Evolutionary conservation across 2,329 filamentous ascomycete genomes (phyloP).

Genomic region (Plectosphaerella cucumerina): DNA sequence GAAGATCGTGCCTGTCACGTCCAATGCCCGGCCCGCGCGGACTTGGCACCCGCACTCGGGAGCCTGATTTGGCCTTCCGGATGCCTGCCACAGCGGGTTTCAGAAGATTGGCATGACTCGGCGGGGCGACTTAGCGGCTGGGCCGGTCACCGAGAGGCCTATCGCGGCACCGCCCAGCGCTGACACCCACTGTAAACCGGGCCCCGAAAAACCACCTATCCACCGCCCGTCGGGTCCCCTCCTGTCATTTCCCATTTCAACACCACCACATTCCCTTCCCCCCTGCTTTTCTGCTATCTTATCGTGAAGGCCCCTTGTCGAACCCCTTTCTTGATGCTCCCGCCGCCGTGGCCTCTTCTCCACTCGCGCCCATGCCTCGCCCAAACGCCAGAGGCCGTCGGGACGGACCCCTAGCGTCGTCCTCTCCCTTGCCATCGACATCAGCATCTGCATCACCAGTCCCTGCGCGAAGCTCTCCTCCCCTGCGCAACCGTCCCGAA

Average conservation of each 20-base stretch:
- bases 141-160: too few species aligned
- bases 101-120: background rate
- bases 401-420: background rate
- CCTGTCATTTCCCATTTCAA: too few species aligned
- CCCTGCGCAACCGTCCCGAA: background rate
- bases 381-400: background rate
- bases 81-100: background rate
- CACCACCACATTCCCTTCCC: too few species aligned
- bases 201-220: too few species aligned
- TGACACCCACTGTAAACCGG: too few species aligned
- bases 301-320: background rate
- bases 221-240: too few species aligned
- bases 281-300: background rate
- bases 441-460: background rate
- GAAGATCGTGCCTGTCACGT: too few species aligned
- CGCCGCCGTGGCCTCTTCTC: background rate
- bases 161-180: too few species aligned
- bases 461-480: background rate
- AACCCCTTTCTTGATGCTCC: background rate
- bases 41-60: background rate
- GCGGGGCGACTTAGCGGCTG: background rate
- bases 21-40: too few species aligned
- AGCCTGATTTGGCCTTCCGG: background rate
- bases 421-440: background rate
- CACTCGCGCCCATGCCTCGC: constrained; percentile 14